These are phyloP conservation scores for Ceratocystiopsis sp. DNA, from an alignment of 2,329 filamentous ascomycete genomes.

Conservation along the genomic window DNA sequence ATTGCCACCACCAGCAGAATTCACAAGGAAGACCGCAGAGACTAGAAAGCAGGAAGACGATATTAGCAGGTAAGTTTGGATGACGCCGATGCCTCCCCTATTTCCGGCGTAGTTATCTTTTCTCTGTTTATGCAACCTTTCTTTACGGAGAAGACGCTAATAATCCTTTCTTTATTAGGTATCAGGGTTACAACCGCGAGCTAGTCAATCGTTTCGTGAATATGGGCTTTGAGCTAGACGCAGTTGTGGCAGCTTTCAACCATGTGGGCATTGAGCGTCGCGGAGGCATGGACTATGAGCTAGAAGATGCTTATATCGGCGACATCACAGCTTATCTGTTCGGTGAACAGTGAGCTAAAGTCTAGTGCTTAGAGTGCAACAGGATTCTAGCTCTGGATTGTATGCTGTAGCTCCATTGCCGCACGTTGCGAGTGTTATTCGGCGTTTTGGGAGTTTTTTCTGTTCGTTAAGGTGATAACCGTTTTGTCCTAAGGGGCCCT, in stretches of 20 bases:
- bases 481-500: too few species aligned
- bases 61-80: constrained; percentile 22
- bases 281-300: constrained; percentile 60
- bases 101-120: not conserved
- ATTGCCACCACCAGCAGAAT: constrained; percentile 18
- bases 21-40: constrained; percentile 34
- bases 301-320: constrained; percentile 82
- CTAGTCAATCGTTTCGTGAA: constrained; percentile 68
- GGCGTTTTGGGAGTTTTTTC: too few species aligned
- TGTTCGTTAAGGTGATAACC: too few species aligned
- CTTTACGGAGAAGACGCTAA: too few species aligned
- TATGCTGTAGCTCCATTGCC: too few species aligned
- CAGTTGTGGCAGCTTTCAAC: constrained; percentile 72
- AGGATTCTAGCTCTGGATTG: too few species aligned
- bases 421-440: too few species aligned
- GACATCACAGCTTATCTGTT: constrained; percentile 77
- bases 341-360: constrained; percentile 45
- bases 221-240: constrained; percentile 83
- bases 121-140: too few species aligned
- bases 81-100: not conserved
- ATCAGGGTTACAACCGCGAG: constrained; percentile 72
- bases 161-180: constrained; percentile 29
- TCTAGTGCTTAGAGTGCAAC: too few species aligned
- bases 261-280: constrained; percentile 68
- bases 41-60: constrained; percentile 31